Evolutionary conservation across 345 rosid species (phyloP).

Genomic region (Populus nigra): DNA sequence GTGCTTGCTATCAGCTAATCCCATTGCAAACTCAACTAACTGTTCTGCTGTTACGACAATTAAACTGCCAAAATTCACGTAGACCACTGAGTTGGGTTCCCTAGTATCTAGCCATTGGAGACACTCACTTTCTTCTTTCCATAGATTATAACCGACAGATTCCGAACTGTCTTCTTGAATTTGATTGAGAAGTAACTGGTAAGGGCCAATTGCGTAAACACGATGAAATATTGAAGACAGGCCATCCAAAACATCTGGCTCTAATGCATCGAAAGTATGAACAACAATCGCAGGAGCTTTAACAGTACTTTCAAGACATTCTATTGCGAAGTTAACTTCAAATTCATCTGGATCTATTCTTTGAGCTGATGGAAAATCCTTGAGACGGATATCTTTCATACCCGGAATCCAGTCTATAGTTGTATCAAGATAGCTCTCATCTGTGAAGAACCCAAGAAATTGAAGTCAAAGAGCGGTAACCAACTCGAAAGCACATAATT

Average conservation of each 20-base stretch:
- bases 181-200: background rate
- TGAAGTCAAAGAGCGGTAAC: background rate
- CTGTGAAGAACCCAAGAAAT: background rate
- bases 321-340: background rate
- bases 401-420: slow-evolving; percentile 2
- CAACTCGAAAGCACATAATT: too few relatives aligned
- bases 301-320: background rate
- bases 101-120: slow-evolving; percentile 2
- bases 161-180: background rate
- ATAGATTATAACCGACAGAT: slow-evolving; percentile 1
- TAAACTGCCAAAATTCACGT: slow-evolving; percentile 9
- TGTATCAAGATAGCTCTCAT: background rate
- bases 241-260: background rate
- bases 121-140: slow-evolving; percentile 3
- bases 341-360: background rate
- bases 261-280: slow-evolving; percentile 8
- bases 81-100: background rate
- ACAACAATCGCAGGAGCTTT: slow-evolving; percentile 3
- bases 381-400: background rate
- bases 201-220: background rate
- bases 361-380: background rate
- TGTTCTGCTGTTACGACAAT: background rate
- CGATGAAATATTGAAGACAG: slow-evolving; percentile 6
- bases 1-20: background rate
- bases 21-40: slow-evolving; percentile 6